A percentile compares a stretch with the other conserved stretches of the same genome.
Evolutionary conservation across 108 stramenopile species (phyloP).

Genomic region (Nitzschia sp.): DNA sequence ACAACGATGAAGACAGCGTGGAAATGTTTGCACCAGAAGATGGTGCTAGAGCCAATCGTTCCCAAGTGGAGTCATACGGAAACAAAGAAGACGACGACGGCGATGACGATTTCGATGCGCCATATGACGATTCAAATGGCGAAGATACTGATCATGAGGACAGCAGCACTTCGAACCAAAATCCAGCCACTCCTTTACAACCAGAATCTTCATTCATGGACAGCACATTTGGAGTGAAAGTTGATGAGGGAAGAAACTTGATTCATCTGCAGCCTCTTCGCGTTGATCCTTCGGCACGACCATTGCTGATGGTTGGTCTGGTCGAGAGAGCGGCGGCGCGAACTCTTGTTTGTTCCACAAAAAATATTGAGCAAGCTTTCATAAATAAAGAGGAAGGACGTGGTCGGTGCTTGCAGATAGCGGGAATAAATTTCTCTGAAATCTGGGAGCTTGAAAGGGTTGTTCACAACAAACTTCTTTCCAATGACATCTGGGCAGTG

Average conservation of each 20-base stretch:
- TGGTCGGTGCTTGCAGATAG: conserved; percentile 85
- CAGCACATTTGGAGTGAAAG: conserved; percentile 14
- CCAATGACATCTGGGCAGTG: conserved; percentile 95
- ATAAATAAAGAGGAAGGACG: conserved; percentile 88
- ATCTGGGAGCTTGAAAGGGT: conserved; percentile 90
- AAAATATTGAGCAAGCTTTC: conserved; percentile 86
- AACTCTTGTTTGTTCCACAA: conserved; percentile 74
- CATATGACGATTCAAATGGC: conserved; percentile 64
- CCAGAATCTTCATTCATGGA: neutral
- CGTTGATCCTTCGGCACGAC: conserved; percentile 82
- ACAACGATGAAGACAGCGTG: conserved; percentile 63
- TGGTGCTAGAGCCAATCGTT: conserved; percentile 29
- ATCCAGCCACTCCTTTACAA: conserved; percentile 1
- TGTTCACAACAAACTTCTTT: conserved; percentile 79
- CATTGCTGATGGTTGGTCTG: conserved; percentile 97
- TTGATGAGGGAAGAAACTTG: conserved; percentile 51
- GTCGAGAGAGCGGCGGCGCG: conserved; percentile 86
- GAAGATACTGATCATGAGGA: conserved; percentile 53
- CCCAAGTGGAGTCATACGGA: conserved; percentile 56
- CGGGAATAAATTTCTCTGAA: conserved; percentile 94
- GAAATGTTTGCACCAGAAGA: conserved; percentile 49
- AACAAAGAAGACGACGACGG: conserved; percentile 80
- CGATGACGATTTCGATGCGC: conserved; percentile 48
- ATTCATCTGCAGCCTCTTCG: conserved; percentile 62
- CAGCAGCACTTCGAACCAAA: conserved; percentile 67